These are phyloP conservation scores for Talaromyces sp. DNA, from an alignment of 2,329 filamentous ascomycete genomes.

Conservation along the genomic window DNA sequence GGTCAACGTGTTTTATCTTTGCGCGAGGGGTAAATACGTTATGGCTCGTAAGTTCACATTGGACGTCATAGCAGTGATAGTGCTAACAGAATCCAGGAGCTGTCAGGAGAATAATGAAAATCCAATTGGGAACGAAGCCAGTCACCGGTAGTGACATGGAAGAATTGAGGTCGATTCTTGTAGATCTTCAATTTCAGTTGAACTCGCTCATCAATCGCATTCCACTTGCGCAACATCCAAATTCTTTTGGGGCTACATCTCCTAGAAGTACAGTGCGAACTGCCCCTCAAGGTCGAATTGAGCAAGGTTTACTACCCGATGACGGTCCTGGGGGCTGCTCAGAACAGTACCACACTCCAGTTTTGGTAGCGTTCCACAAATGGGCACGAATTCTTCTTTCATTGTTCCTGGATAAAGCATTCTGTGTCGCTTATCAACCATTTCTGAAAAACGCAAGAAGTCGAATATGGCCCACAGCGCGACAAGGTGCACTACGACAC, in stretches of 20 bases:
- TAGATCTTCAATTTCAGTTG: constrained; percentile 41
- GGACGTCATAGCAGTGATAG: not conserved
- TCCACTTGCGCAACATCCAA: constrained; percentile 29
- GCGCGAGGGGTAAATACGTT: constrained; percentile 44
- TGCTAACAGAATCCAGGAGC: constrained; percentile 30
- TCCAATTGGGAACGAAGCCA: constrained; percentile 45
- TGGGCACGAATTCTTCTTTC: constrained; percentile 46
- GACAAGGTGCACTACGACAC: constrained; percentile 46
- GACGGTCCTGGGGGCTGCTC: constrained; percentile 36
- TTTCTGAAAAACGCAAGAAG: constrained; percentile 49
- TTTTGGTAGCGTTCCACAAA: constrained; percentile 46
- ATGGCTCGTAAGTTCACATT: constrained; percentile 39
- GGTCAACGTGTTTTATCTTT: constrained; percentile 44
- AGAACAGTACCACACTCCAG: constrained; percentile 44
- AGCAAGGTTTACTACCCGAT: constrained; percentile 31
- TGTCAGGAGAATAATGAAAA: constrained; percentile 43
- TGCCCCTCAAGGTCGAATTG: constrained; percentile 28
- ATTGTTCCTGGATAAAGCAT: constrained; percentile 47
- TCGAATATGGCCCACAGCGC: constrained; percentile 46
- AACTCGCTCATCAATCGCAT: constrained; percentile 45
- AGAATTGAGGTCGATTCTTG: constrained; percentile 41
- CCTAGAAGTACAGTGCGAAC: constrained; percentile 27
- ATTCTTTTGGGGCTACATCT: constrained; percentile 16
- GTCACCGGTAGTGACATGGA: constrained; percentile 45
- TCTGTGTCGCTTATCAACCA: constrained; percentile 48